Evolutionary conservation across 1,284 basidiomycete genomes (phyloP), one percentile per base, ranked within the genome.

Genomic region (Gymnopus androsaceus): DNA sequence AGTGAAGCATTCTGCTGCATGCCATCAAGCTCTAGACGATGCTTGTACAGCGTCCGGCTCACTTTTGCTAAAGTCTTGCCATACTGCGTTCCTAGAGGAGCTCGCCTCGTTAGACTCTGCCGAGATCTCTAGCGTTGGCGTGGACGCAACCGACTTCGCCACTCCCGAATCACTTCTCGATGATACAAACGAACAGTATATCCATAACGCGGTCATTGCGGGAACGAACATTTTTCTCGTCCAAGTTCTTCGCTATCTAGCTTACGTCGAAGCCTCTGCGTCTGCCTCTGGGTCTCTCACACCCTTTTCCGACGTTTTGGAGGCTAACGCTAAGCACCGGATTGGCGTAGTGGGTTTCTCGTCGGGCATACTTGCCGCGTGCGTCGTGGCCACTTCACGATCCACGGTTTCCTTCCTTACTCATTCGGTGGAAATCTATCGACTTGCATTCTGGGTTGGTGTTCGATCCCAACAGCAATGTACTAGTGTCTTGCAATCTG

Each of bases 331-430:
- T 34, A 58, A 67, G 12, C 59, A 75, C 42, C 58, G 59, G 1
- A 51, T 72, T 19, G 81, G 79, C n/a, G 63, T 84, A 40, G 66
- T 85, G 1, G 83, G 82, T 2, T 83, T 86, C 66, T 87, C 84
- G 5, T 84, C 82, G 19, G 86, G 85, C n/a, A 75, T 85, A 51
- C 68, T 87, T 47, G 72, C 81, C 8, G 83, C 85, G 2, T 79
- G 78, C 51, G 77, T 84, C 9, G 77, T 80, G 4, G 79, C 75
- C 23, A 70, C 79, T 3, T 83, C 84, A 0, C 55, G 61, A 8
- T 71, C 71, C 36, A 65, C 72, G 21, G 65, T 75, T 25, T 65
- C 72, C 3, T 83, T 78, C 59, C 72, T 85, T 45, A 66, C 69
- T 2, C 68, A 71, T 46, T 70, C 82, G 3, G 73, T 82, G 5